These are phyloP conservation scores for Trichomonas tenax DNA, from an alignment of 208 protist species.

Conservation along the genomic window DNA sequence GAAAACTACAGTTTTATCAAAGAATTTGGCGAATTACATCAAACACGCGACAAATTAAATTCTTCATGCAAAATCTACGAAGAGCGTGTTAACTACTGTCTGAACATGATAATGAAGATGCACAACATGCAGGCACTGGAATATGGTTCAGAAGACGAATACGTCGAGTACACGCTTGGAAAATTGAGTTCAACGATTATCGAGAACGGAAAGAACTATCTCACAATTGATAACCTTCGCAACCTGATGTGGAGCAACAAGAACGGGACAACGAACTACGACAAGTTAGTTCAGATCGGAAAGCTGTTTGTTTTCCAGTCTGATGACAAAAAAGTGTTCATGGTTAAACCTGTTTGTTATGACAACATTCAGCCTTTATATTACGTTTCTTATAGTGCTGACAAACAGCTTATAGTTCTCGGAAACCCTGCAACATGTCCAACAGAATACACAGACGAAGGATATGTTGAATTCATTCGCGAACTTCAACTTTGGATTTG, in stretches of 20 bases:
- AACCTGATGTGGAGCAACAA: background rate
- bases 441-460: background rate
- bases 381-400: background rate
- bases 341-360: background rate
- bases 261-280: background rate
- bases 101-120: background rate
- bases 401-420: background rate
- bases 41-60: background rate
- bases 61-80: background rate
- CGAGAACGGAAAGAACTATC: background rate
- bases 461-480: background rate
- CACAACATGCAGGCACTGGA: background rate
- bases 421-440: background rate
- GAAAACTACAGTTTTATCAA: background rate
- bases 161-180: background rate
- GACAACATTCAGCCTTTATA: background rate
- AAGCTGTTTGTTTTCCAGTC: background rate
- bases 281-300: background rate
- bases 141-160: background rate
- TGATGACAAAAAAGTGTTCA: background rate
- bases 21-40: background rate
- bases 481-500: background rate
- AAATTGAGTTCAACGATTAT: background rate
- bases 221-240: background rate
- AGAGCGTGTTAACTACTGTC: background rate